Percentiles rank a stretch among this genome's conserved stretches.
phyloP scores from a whole-genome alignment of 352 stramenopile genomes.

The Pythium graminicola region DNA sequence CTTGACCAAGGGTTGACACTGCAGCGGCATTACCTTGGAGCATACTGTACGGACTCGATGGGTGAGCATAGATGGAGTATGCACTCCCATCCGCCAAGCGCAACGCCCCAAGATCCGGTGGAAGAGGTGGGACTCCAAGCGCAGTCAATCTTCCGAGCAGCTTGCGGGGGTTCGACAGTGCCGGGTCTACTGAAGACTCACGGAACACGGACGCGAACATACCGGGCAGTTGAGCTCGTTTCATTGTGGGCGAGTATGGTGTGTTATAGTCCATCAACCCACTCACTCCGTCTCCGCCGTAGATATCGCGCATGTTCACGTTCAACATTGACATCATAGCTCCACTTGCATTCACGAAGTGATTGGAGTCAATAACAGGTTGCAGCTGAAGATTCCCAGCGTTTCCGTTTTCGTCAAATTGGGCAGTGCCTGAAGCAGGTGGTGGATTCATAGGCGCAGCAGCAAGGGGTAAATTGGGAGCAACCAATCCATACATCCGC shows the following conservation, averaged over 20 bases:
- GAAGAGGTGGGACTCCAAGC: slow-evolving; percentile 89
- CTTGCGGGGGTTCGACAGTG: slow-evolving; percentile 78
- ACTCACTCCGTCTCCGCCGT: slow-evolving; percentile 56
- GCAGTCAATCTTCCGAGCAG: slow-evolving; percentile 86
- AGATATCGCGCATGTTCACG: slow-evolving; percentile 76
- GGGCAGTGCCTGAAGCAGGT: neutral
- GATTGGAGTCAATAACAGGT: slow-evolving; percentile 47
- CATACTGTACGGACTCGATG: slow-evolving; percentile 54
- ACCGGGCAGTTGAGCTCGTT: slow-evolving; percentile 36
- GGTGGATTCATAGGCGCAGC: slow-evolving; percentile 30
- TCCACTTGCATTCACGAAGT: slow-evolving; percentile 40
- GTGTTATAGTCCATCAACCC: slow-evolving; percentile 48
- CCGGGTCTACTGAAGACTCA: slow-evolving; percentile 76
- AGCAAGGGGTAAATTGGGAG: slow-evolving; percentile 54
- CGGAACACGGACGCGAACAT: slow-evolving; percentile 19
- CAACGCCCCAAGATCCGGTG: slow-evolving; percentile 84
- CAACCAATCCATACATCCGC: slow-evolving; percentile 79
- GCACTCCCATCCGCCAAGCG: slow-evolving; percentile 52
- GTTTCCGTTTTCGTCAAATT: slow-evolving; percentile 21
- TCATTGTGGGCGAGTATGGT: slow-evolving; percentile 54
- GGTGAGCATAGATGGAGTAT: slow-evolving; percentile 79
- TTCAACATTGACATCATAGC: slow-evolving; percentile 72
- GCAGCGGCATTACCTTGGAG: slow-evolving; percentile 15
- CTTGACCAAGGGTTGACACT: neutral
- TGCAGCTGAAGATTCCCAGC: slow-evolving; percentile 9